Evolutionary conservation across 129 eudicot genomes (phyloP).

Genomic region (Arctium lappa): DNA sequence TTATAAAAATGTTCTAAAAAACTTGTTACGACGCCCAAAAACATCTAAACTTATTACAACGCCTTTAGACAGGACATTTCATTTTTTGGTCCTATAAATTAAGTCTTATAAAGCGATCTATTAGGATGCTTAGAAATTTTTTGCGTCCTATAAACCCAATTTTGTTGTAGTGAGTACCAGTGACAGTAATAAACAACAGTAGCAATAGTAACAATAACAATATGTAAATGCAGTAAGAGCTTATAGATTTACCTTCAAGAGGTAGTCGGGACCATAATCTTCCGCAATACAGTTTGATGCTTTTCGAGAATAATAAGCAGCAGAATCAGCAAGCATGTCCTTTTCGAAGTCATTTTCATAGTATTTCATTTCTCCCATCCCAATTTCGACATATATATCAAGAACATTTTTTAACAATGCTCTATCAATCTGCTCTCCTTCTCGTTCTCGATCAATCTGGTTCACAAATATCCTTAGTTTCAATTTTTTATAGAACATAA

Average conservation of each 20-base stretch:
- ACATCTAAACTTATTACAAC: too few species aligned
- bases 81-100: too few species aligned
- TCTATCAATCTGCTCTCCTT: slow-evolving; percentile 77
- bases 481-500: neutral
- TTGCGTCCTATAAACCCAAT: too few species aligned
- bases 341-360: slow-evolving; percentile 67
- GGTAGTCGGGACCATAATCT: slow-evolving; percentile 82
- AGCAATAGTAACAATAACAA: too few species aligned
- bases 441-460: slow-evolving; percentile 75
- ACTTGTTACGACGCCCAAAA: too few species aligned
- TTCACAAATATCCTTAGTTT: slow-evolving; percentile 5
- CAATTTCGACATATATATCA: slow-evolving; percentile 63
- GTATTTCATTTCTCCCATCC: slow-evolving; percentile 60
- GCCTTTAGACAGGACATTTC: too few species aligned
- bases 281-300: slow-evolving; percentile 71
- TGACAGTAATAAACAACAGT: too few species aligned
- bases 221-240: too few species aligned
- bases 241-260: slow-evolving; percentile 50
- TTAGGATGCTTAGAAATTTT: too few species aligned
- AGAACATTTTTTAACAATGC: slow-evolving; percentile 62
- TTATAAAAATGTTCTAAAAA: too few species aligned
- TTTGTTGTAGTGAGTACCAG: too few species aligned
- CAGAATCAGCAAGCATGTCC: slow-evolving; percentile 54
- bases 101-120: too few species aligned
- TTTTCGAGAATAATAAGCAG: slow-evolving; percentile 77